phyloP scores from a whole-genome alignment of 768 basidiomycete species.

The Royoungia palumana region DNA sequence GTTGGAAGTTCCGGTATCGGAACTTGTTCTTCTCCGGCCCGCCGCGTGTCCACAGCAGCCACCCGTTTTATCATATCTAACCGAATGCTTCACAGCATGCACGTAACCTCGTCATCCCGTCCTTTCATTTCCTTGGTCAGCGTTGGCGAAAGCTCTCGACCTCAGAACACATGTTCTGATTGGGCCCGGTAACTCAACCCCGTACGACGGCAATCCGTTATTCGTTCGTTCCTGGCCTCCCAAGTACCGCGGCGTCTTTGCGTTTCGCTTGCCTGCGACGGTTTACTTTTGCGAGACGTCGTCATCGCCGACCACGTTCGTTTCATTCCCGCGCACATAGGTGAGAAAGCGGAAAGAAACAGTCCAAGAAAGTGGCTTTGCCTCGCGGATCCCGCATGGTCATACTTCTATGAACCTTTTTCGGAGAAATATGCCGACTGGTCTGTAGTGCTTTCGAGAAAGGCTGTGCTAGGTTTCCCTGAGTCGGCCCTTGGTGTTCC shows the following conservation, averaged over 20 bases:
- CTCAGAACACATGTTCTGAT: too few relatives aligned
- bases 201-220: constrained; percentile 12
- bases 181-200: neutral
- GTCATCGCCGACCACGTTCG: constrained; percentile 26
- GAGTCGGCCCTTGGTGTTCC: neutral
- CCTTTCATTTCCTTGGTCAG: constrained; percentile 4
- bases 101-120: constrained; percentile 1
- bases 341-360: neutral
- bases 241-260: constrained; percentile 14
- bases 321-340: constrained; percentile 28
- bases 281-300: constrained; percentile 2
- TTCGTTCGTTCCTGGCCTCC: constrained; percentile 18
- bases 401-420: constrained; percentile 10
- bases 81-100: constrained; percentile 15
- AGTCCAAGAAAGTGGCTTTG: constrained; percentile 5
- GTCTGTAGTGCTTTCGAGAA: neutral
- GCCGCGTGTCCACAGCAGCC: constrained; percentile 6
- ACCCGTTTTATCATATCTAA: constrained; percentile 26
- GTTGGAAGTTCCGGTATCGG: constrained; percentile 22
- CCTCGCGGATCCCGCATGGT: constrained; percentile 32
- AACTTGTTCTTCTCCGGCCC: constrained; percentile 15
- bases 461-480: constrained; percentile 15
- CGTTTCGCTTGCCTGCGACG: neutral
- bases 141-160: too few relatives aligned
- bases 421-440: constrained; percentile 15